Percentiles rank a stretch among this genome's conserved stretches.
Conservation (phyloP, 768 basidiomycete species). For the Xerocomus brunneocitrinus region DNA sequence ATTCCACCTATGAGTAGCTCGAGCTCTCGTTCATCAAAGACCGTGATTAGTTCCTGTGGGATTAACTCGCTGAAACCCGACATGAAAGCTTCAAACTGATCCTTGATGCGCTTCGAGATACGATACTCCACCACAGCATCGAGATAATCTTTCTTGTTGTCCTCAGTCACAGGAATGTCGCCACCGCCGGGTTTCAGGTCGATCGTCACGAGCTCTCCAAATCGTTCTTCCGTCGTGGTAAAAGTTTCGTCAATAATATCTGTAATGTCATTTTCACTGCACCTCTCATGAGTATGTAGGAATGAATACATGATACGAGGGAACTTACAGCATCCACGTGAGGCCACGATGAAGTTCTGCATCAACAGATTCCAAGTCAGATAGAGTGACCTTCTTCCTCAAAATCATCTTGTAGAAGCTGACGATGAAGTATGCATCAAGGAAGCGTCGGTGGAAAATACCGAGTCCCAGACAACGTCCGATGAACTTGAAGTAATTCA, state of each 20-base stretch:
- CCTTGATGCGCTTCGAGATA: slow-evolving; percentile 94
- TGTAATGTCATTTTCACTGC: slow-evolving; percentile 95
- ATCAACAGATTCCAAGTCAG: slow-evolving; percentile 95
- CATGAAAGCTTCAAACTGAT: slow-evolving; percentile 99
- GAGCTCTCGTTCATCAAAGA: slow-evolving; percentile 97
- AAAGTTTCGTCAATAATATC: slow-evolving; percentile 98
- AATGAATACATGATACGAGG: background rate
- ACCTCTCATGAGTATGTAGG: slow-evolving; percentile 8
- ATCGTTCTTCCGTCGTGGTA: slow-evolving; percentile 94
- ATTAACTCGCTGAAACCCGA: slow-evolving; percentile 99
- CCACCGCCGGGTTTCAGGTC: slow-evolving; percentile 88
- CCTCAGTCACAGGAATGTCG: slow-evolving; percentile 85
- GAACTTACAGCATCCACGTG: slow-evolving; percentile 94
- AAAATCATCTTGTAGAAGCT: slow-evolving; percentile 99
- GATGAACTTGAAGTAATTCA: slow-evolving; percentile 99
- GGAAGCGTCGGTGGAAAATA: slow-evolving; percentile 98
- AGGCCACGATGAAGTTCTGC: slow-evolving; percentile 90
- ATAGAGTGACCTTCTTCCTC: slow-evolving; percentile 92
- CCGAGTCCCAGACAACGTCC: slow-evolving; percentile 92
- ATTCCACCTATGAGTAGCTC: slow-evolving; percentile 98
- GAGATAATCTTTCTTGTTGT: slow-evolving; percentile 99
- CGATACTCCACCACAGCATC: slow-evolving; percentile 94
- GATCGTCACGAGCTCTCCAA: slow-evolving; percentile 96
- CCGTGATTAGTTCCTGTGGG: slow-evolving; percentile 95
- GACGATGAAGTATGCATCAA: slow-evolving; percentile 99